phyloP scores from a whole-genome alignment of 2,329 filamentous ascomycete genomes.

The Scedosporium minutisporum region DNA sequence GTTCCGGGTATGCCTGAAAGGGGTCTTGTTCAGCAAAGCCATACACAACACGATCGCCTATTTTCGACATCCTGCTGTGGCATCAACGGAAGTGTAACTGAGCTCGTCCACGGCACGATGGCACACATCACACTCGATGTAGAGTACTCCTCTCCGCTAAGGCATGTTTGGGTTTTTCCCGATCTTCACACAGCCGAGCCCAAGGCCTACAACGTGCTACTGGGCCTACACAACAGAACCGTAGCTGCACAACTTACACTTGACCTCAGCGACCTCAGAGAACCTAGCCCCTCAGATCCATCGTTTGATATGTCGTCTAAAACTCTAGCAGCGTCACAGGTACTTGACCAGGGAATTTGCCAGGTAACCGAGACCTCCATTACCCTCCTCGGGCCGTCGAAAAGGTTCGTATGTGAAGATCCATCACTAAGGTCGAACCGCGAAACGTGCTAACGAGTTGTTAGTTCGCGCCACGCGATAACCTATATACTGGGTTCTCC shows the following conservation, averaged over 20 bases:
- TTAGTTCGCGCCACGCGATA: slow-evolving; percentile 20
- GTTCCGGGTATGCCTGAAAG: slow-evolving; percentile 15
- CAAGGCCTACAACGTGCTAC: slow-evolving; percentile 23
- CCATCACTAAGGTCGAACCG: background rate
- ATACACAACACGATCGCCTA: slow-evolving; percentile 37
- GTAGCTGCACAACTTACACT: slow-evolving; percentile 36
- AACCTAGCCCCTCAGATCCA: slow-evolving; percentile 28
- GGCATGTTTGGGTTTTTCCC: slow-evolving; percentile 43
- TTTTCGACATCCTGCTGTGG: slow-evolving; percentile 61
- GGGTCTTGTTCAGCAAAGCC: slow-evolving; percentile 16
- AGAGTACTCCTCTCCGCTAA: slow-evolving; percentile 37
- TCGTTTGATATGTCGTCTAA: slow-evolving; percentile 42
- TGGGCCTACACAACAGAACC: slow-evolving; percentile 40
- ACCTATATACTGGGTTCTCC: slow-evolving; percentile 21
- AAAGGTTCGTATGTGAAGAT: background rate
- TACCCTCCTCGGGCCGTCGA: slow-evolving; percentile 19
- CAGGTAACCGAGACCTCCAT: slow-evolving; percentile 45
- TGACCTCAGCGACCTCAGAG: slow-evolving; percentile 35
- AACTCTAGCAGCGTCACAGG: slow-evolving; percentile 37
- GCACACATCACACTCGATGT: slow-evolving; percentile 55
- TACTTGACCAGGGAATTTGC: slow-evolving; percentile 28
- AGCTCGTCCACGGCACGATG: slow-evolving; percentile 60
- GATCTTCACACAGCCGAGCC: background rate
- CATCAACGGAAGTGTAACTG: slow-evolving; percentile 51
- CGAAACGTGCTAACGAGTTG: background rate